Evolutionary conservation across 441 rosid species (phyloP).

Genomic region (Breynia disticha): DNA sequence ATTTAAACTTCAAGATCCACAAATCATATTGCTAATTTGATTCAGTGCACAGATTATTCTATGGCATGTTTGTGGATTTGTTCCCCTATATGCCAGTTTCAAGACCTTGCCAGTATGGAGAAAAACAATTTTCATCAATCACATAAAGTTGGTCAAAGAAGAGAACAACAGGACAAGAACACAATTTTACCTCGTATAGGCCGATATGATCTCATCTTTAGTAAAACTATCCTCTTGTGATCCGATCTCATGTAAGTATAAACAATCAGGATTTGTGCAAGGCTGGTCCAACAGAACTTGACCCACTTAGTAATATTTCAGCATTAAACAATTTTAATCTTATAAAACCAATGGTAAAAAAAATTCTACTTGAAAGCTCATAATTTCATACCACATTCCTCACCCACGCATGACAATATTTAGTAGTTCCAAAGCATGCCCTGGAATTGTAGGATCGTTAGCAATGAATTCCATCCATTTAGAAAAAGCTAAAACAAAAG

Average conservation of each 20-base stretch:
- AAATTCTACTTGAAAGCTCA: not conserved
- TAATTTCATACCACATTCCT: constrained; percentile 57
- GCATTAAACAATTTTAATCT: constrained; percentile 1
- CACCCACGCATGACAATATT: constrained; percentile 88
- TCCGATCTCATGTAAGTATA: constrained; percentile 86
- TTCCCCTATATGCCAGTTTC: too few species aligned
- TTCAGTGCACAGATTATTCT: too few species aligned
- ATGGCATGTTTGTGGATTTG: too few species aligned
- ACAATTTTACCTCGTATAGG: constrained; percentile 48
- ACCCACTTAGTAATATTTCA: constrained; percentile 1
- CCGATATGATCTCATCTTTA: constrained; percentile 78
- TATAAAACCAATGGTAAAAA: not conserved
- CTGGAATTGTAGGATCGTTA: constrained; percentile 23
- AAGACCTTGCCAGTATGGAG: too few species aligned
- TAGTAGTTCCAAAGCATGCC: constrained; percentile 90
- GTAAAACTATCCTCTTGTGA: constrained; percentile 87
- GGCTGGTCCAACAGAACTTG: constrained; percentile 37
- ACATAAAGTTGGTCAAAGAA: not conserved
- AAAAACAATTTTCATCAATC: not conserved
- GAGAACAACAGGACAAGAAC: not conserved
- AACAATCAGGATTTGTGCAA: constrained; percentile 81
- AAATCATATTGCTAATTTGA: too few species aligned
- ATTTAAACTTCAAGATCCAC: too few species aligned
- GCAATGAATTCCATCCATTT: not conserved
- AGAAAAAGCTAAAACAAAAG: not conserved